These are phyloP conservation scores for Durusdinium trenchii DNA, from an alignment of 73 alveolate genomes.

Conservation along the genomic window DNA sequence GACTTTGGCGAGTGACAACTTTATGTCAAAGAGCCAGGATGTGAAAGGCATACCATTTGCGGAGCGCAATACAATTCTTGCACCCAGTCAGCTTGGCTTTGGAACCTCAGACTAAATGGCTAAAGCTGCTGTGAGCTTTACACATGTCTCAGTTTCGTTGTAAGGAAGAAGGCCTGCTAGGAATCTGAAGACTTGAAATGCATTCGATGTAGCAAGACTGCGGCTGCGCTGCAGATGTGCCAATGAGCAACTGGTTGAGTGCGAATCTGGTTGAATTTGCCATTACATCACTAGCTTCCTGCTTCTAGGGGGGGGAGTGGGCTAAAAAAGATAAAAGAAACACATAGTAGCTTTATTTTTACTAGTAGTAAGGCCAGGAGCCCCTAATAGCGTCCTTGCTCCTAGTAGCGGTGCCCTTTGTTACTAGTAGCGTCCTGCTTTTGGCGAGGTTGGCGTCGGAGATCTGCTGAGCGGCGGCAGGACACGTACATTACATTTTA, in stretches of 20 bases:
- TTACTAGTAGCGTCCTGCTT: too few species aligned
- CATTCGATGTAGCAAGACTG: too few species aligned
- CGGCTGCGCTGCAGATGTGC: too few species aligned
- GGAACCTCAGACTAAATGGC: not conserved
- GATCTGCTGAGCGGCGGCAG: slow-evolving; percentile 42
- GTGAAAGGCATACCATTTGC: not conserved
- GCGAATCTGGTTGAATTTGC: too few species aligned
- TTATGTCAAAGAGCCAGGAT: not conserved
- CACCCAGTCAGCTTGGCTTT: slow-evolving; percentile 18
- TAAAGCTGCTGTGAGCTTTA: not conserved
- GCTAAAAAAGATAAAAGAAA: too few species aligned
- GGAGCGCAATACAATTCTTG: slow-evolving; percentile 39
- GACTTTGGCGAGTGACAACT: not conserved
- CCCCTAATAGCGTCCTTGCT: too few species aligned
- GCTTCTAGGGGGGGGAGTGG: too few species aligned
- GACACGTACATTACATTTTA: not conserved
- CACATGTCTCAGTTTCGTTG: not conserved
- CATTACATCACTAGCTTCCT: too few species aligned
- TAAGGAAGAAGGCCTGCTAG: not conserved
- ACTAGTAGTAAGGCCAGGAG: too few species aligned
- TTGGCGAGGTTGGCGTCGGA: slow-evolving; percentile 54
- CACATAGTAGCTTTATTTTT: too few species aligned
- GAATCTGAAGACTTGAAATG: not conserved
- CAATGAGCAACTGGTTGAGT: too few species aligned
- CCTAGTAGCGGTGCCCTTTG: too few species aligned